A percentile compares a stretch with the other conserved stretches of the same genome.
These are phyloP conservation scores for Lasiodiplodia sp. DNA, from an alignment of 2,329 filamentous ascomycete species.

Conservation along the genomic window DNA sequence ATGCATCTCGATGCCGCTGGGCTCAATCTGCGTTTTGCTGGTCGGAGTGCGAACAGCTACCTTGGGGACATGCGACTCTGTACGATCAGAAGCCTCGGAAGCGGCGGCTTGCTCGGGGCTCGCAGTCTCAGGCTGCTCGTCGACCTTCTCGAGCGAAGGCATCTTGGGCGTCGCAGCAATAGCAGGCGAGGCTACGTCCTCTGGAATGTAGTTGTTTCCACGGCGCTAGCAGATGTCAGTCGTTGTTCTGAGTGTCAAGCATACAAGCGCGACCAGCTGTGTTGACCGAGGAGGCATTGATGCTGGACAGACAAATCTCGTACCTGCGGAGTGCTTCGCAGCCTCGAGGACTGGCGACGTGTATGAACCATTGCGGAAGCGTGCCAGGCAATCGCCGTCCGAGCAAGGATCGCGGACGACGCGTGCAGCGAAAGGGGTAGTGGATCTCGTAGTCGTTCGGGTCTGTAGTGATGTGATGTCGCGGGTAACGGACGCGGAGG, in stretches of 20 bases:
- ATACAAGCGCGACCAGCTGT: neutral
- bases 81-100: neutral
- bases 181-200: constrained; percentile 3
- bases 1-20: constrained; percentile 85
- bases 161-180: constrained; percentile 12
- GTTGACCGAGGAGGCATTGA: neutral
- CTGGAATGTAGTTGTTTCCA: neutral
- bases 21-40: constrained; percentile 71
- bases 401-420: neutral
- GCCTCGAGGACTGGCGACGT: constrained; percentile 27
- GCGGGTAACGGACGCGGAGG: neutral
- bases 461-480: neutral
- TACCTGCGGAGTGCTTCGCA: constrained; percentile 27
- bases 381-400: neutral
- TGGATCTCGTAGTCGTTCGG: neutral
- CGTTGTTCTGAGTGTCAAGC: neutral
- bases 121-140: constrained; percentile 13
- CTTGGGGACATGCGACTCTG: neutral
- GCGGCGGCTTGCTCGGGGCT: constrained; percentile 11
- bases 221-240: constrained; percentile 3
- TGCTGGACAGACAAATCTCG: neutral
- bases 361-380: constrained; percentile 20
- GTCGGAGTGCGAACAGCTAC: constrained; percentile 58
- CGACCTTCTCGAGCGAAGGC: constrained; percentile 25
- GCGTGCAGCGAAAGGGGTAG: neutral